phyloP scores from a whole-genome alignment of 2,329 filamentous ascomycete species.

The Coleophoma crateriformis region DNA sequence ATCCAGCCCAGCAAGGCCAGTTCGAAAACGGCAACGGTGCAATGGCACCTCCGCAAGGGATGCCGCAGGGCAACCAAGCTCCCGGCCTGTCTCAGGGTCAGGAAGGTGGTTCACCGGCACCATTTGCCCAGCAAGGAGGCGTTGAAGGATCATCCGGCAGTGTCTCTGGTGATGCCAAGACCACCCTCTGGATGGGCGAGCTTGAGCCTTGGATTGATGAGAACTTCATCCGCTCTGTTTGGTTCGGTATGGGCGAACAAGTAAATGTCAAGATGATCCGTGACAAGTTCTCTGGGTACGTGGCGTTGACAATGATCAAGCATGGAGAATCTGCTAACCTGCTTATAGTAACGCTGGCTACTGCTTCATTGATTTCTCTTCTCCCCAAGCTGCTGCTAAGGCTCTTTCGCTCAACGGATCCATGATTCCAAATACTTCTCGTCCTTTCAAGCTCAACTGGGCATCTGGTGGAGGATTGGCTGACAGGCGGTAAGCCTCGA shows the following conservation, averaged over 20 bases:
- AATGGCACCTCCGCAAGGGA: constrained; percentile 28
- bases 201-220: constrained; percentile 99
- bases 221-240: constrained; percentile 94
- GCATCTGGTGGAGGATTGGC: constrained; percentile 92
- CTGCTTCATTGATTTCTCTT: constrained; percentile 93
- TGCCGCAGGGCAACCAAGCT: constrained; percentile 41
- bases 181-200: constrained; percentile 79
- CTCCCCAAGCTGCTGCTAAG: constrained; percentile 80
- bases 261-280: constrained; percentile 99
- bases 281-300: constrained; percentile 96
- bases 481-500: constrained; percentile 69
- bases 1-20: constrained; percentile 47
- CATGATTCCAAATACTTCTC: constrained; percentile 86
- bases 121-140: constrained; percentile 37
- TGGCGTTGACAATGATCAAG: constrained; percentile 1
- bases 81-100: constrained; percentile 43
- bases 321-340: too few species aligned
- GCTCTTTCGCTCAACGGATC: constrained; percentile 86
- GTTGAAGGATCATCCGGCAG: constrained; percentile 27
- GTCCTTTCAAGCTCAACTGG: constrained; percentile 99
- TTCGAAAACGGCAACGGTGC: constrained; percentile 42
- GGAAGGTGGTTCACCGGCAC: constrained; percentile 52
- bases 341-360: constrained; percentile 81
- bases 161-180: constrained; percentile 45
- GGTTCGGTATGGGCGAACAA: constrained; percentile 81